Percentiles rank a stretch among this genome's conserved stretches.
Evolutionary conservation across 768 basidiomycete species (phyloP).

Genomic region (Gloeopeniophorella convolvens): DNA sequence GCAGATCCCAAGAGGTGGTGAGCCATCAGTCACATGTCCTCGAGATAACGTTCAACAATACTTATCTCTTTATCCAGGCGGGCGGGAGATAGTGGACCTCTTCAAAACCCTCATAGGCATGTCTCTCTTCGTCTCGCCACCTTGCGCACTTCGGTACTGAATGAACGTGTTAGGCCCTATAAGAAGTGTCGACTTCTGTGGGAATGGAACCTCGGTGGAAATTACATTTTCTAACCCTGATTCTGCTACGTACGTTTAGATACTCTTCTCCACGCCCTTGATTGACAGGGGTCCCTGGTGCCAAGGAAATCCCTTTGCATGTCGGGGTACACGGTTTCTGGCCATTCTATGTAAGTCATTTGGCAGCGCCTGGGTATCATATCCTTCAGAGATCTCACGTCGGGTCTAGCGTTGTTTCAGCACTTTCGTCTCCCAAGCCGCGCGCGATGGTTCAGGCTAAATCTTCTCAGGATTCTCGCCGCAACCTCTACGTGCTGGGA

Average conservation of each 20-base stretch:
- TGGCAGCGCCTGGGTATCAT: too few relatives aligned
- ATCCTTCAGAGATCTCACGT: conserved; percentile 1
- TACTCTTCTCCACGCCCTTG: conserved; percentile 7
- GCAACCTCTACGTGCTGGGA: conserved; percentile 82
- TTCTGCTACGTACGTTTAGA: conserved; percentile 41
- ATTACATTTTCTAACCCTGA: conserved; percentile 50
- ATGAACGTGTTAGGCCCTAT: conserved; percentile 13
- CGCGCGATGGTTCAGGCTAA: conserved; percentile 24
- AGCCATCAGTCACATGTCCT: not conserved
- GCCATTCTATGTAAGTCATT: conserved; percentile 46
- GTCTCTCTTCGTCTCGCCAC: not conserved
- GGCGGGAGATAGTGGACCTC: conserved; percentile 45
- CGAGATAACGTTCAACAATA: not conserved
- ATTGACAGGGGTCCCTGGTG: not conserved
- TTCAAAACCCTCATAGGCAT: conserved; percentile 54
- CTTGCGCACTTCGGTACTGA: not conserved
- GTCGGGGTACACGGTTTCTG: conserved; percentile 54
- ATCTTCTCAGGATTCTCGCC: conserved; percentile 45
- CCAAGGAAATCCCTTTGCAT: conserved; percentile 60
- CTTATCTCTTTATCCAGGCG: conserved; percentile 26
- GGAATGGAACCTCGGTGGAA: conserved; percentile 37
- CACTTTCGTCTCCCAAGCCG: conserved; percentile 14
- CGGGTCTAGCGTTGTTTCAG: conserved; percentile 23
- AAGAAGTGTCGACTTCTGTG: conserved; percentile 9
- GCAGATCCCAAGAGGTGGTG: conserved; percentile 15